Evolutionary conservation across 2,329 filamentous ascomycete genomes (phyloP).

Genomic region (Domatiomyces catenatus): DNA sequence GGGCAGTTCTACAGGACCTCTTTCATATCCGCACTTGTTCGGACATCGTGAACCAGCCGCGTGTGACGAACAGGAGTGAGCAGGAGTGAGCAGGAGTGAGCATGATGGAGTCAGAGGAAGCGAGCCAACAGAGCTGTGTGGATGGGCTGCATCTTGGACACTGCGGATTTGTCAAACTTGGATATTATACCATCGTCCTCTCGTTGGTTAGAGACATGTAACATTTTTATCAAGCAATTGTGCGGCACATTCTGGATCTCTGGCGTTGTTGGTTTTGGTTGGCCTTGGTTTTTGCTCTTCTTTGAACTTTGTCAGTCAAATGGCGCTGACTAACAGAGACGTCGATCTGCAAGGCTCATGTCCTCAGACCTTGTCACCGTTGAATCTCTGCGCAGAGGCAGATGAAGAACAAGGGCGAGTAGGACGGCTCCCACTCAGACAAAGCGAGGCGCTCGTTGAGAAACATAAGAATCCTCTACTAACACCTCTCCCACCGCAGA

Average conservation of each 20-base stretch:
- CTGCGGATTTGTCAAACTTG: too few relatives aligned
- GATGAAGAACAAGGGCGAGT: background rate
- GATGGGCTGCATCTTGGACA: too few relatives aligned
- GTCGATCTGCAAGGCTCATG: too few relatives aligned
- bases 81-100: too few relatives aligned
- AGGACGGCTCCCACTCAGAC: background rate
- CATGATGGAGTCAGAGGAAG: too few relatives aligned
- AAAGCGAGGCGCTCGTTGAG: background rate
- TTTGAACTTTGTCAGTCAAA: slow-evolving; percentile 39
- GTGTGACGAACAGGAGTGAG: too few relatives aligned
- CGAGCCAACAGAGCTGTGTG: too few relatives aligned
- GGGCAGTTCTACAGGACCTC: too few relatives aligned
- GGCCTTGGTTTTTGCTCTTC: slow-evolving; percentile 51
- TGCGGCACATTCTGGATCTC: background rate
- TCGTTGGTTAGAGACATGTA: background rate
- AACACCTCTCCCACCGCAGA: slow-evolving; percentile 14
- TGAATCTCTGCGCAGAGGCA: background rate
- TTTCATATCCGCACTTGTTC: too few relatives aligned
- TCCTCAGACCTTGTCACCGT: slow-evolving; percentile 25
- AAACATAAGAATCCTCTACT: background rate
- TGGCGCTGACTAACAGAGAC: too few relatives aligned
- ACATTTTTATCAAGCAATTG: background rate
- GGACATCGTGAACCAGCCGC: too few relatives aligned
- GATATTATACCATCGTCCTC: background rate
- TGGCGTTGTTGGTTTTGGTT: slow-evolving; percentile 31